Evolutionary conservation across 2,329 filamentous ascomycete species (phyloP), one percentile per base, ranked within the genome.

Genomic region (Colletotrichum viniferum): DNA sequence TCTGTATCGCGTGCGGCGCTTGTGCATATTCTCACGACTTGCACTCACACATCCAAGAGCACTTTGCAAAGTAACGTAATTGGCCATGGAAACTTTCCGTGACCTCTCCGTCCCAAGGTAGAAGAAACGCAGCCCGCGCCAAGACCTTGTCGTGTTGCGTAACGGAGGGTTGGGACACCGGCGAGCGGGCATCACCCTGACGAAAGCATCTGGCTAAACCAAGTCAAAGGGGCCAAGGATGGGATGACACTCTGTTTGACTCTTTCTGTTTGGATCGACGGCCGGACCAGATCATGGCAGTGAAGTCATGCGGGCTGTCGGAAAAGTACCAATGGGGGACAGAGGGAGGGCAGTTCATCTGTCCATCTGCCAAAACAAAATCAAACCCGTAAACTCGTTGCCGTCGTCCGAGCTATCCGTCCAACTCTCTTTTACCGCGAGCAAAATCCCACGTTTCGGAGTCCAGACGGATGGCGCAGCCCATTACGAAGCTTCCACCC

Each of bases 381-480:
- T 13, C 28, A 21, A 21, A 58, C 8, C 32, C 18, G 58, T 32
- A 36, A 21, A 21, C 28, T 21, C 32, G n/a, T 62, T 65, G 58
- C 16, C 43, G 28, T 72, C 72, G 55, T 74, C 72, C 72, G 67
- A 74, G 68, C 72, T 74, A 74, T 67, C 68, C 72, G 68, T 55
- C 28, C 36, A 72, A 61, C 72, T 66, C 61, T 71, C n/a, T 43
- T 71, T 13, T 10, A n/a, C 6, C 34, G 12, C n/a, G 43, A 52
- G n/a, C n/a, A 52, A 52, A 52, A 52, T 71, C 28, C 13, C 61
- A 36, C 26, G 73, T 75, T 75, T 75, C 69, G 48, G 28, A 67
- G 64, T 73, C 55, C 72, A 58, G 73, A 75, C 69, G 62, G 48
- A 75, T 72, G 55, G 69, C 73, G 73, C 69, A 72, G 63, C 63